These are phyloP conservation scores for Berberis thunbergii DNA, from an alignment of 164 flowering plant species.

Conservation along the genomic window DNA sequence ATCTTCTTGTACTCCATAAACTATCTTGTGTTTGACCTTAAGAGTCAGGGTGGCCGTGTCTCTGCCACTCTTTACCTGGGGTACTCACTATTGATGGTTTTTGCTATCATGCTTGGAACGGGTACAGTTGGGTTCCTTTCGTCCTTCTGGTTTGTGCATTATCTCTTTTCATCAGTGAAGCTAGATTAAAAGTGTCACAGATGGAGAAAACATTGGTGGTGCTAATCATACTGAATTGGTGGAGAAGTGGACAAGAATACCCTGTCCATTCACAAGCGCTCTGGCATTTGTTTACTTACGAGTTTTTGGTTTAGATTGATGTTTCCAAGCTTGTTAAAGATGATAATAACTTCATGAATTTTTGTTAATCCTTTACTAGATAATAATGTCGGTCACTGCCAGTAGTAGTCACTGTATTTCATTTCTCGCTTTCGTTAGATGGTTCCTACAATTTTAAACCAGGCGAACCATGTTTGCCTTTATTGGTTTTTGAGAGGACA, in stretches of 20 bases:
- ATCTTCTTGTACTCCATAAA: conserved; percentile 21
- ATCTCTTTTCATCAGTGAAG: conserved; percentile 22
- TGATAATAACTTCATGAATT: conserved; percentile 3
- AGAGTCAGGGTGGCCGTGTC: conserved; percentile 18
- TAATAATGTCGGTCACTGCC: not conserved
- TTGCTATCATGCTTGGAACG: conserved; percentile 18
- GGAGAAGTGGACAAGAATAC: not conserved
- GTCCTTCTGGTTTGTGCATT: conserved; percentile 22
- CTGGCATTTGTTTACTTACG: not conserved
- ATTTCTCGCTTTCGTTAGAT: too few relatives aligned
- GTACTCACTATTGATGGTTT: conserved; percentile 18
- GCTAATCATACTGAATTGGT: not conserved
- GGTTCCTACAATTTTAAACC: too few relatives aligned
- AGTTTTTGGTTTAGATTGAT: not conserved
- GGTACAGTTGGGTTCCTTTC: conserved; percentile 26
- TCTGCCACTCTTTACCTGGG: conserved; percentile 23
- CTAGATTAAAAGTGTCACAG: conserved; percentile 10
- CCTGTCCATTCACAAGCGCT: not conserved
- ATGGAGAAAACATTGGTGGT: not conserved
- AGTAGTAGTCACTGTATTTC: not conserved
- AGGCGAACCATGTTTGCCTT: too few relatives aligned
- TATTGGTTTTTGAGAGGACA: too few relatives aligned
- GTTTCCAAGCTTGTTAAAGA: conserved; percentile 6
- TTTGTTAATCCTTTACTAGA: not conserved
- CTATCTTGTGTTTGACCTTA: conserved; percentile 15